Evolutionary conservation across 306 rosid genomes (phyloP), one percentile per base, ranked within the genome.

Genomic region (Parietaria judaica): DNA sequence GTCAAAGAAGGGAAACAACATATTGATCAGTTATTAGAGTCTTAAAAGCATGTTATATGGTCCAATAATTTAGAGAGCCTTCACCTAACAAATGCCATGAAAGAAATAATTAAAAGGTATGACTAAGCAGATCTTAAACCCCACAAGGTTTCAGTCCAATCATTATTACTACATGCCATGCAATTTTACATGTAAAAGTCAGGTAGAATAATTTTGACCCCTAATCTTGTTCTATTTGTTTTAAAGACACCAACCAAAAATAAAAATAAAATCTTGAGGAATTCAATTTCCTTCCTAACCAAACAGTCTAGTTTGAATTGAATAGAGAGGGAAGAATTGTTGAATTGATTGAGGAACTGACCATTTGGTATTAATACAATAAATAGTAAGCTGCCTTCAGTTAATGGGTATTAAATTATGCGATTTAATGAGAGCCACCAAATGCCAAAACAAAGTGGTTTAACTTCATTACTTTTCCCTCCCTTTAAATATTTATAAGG

Each of bases 371-470:
- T 49, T 13, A 36, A 36, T 66, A 55, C 6, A 71, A 59, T 76
- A 73, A 70, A 66, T 76, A 54, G 7, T 34, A 72, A 76, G 75
- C 67, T 43, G 76, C 64, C 54, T 58, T 63, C 65, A 76, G 69
- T 72, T 61, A 31, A 72, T 66, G 69, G 10, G 60, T 58, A 63
- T 62, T 80, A 61, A 64, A 34, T 56, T 47, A 34, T 46, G 44
- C 48, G 51, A 70, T 70, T 76, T 7, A 51, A 76, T 50, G 81
- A 66, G 70, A 70, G 72, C 70, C 74, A 76, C 72, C 79, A 64
- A 68, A 59, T 14, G 76, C 66, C 68, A 66, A 56, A 68, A 72
- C 62, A 35, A 68, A 56, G 49, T 48, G 61, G 62, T 23, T 8
- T 56, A 35, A 11, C 66, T 65, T 63, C 65, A 14, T 56, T 58